A percentile compares a stretch with the other conserved stretches of the same genome.
These are phyloP conservation scores for Coemansia erecta DNA, from an alignment of 192 early-diverging fungal species.

Conservation along the genomic window DNA sequence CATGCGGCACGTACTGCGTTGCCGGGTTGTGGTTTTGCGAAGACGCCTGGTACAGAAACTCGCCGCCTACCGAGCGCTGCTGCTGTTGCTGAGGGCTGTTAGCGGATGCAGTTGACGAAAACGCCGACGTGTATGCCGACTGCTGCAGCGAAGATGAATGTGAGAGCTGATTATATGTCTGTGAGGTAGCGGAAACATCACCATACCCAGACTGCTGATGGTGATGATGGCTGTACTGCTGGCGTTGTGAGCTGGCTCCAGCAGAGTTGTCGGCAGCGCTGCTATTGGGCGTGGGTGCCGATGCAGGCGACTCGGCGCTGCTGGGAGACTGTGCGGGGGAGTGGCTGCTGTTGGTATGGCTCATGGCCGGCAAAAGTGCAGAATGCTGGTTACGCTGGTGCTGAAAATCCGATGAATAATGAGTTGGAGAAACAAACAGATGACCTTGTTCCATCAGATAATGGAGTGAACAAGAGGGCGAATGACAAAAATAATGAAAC, in stretches of 20 bases:
- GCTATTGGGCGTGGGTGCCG: conserved; percentile 21
- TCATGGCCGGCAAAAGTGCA: conserved; percentile 37
- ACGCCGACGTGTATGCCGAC: conserved; percentile 29
- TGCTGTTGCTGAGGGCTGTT: conserved; percentile 20
- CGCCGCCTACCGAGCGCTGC: neutral
- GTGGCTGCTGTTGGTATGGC: conserved; percentile 31
- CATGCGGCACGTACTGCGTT: conserved; percentile 51
- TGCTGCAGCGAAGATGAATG: conserved; percentile 32
- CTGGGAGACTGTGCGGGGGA: conserved; percentile 35
- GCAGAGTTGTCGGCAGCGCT: conserved; percentile 15
- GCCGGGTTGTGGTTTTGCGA: conserved; percentile 28
- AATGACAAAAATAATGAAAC: conserved; percentile 1
- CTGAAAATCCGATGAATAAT: conserved; percentile 25
- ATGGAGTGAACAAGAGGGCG: conserved; percentile 1
- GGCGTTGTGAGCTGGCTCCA: neutral
- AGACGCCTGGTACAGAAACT: conserved; percentile 30
- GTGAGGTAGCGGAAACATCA: conserved; percentile 17
- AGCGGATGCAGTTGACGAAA: conserved; percentile 19
- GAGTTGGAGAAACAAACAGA: conserved; percentile 30
- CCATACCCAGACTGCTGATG: conserved; percentile 20
- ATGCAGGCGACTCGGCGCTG: conserved; percentile 27
- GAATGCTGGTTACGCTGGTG: conserved; percentile 15
- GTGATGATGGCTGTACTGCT: conserved; percentile 11
- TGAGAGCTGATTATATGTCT: conserved; percentile 23
- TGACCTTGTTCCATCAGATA: conserved; percentile 44